A percentile compares a stretch with the other conserved stretches of the same genome.
Evolutionary conservation across 2,329 filamentous ascomycete genomes (phyloP).

Genomic region (Diaporthe longicolla): DNA sequence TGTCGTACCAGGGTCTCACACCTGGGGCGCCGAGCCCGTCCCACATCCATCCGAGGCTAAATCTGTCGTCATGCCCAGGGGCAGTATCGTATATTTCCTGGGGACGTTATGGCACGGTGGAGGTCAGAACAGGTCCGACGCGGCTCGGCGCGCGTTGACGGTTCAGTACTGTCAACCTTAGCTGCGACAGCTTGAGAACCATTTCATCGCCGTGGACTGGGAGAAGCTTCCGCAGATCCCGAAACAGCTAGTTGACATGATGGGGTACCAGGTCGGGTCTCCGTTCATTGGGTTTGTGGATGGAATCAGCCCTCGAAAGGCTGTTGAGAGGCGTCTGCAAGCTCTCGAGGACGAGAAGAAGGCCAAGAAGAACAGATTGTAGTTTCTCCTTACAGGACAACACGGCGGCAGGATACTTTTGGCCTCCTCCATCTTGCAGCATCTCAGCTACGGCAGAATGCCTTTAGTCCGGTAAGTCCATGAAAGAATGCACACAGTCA

Average conservation of each 20-base stretch:
- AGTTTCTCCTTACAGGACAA: background rate
- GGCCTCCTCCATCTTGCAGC: background rate
- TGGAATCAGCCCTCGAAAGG: background rate
- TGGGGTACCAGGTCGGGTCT: constrained; percentile 40
- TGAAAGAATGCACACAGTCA: background rate
- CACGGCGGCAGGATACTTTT: background rate
- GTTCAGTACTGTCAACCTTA: constrained; percentile 59
- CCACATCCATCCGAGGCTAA: constrained; percentile 48
- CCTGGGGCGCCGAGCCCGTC: constrained; percentile 51
- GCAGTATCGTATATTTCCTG: constrained; percentile 37
- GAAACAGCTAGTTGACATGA: constrained; percentile 42
- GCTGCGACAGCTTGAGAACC: constrained; percentile 55
- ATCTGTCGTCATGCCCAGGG: background rate
- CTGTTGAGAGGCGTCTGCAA: constrained; percentile 8
- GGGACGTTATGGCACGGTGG: constrained; percentile 56
- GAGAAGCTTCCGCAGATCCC: constrained; percentile 36
- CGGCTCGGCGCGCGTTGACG: constrained; percentile 52
- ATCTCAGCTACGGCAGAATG: background rate
- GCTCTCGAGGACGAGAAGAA: background rate
- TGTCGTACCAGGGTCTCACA: constrained; percentile 54
- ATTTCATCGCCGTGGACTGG: constrained; percentile 52
- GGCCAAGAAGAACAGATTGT: background rate
- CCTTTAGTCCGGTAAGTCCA: background rate
- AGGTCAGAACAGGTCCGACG: constrained; percentile 51
- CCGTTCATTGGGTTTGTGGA: constrained; percentile 38